These are phyloP conservation scores for Solanum neorickii DNA, from an alignment of 257 asterid species.

Conservation along the genomic window DNA sequence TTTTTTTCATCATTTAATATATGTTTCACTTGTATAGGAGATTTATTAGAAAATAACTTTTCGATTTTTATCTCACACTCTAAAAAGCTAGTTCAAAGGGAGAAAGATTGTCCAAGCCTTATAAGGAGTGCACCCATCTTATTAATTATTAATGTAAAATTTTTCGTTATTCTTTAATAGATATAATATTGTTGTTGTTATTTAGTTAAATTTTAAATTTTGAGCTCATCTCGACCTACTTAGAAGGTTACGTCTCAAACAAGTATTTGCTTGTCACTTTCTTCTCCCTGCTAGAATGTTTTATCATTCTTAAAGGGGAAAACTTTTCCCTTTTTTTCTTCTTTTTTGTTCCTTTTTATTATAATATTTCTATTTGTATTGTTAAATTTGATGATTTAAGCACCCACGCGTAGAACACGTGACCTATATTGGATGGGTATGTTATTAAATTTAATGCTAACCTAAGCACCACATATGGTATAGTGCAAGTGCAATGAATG, in stretches of 20 bases:
- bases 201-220: background rate
- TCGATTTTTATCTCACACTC: too few relatives aligned
- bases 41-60: too few relatives aligned
- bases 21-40: background rate
- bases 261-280: constrained; percentile 1
- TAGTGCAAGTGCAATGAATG: background rate
- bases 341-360: background rate
- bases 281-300: background rate
- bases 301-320: background rate
- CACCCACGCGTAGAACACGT: constrained; percentile 11
- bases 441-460: background rate
- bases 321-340: background rate
- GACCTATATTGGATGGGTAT: background rate
- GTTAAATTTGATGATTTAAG: background rate
- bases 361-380: background rate
- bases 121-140: fast-evolving
- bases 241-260: constrained; percentile 4
- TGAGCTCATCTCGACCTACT: background rate
- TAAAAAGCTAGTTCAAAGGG: too few relatives aligned
- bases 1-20: too few relatives aligned
- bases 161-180: fast-evolving
- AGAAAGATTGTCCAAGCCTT: fast-evolving
- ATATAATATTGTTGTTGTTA: too few relatives aligned
- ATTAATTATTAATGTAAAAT: fast-evolving
- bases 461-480: background rate